Evolutionary conservation across 75 land plant species (phyloP).

Genomic region (Pinus tabuliformis): DNA sequence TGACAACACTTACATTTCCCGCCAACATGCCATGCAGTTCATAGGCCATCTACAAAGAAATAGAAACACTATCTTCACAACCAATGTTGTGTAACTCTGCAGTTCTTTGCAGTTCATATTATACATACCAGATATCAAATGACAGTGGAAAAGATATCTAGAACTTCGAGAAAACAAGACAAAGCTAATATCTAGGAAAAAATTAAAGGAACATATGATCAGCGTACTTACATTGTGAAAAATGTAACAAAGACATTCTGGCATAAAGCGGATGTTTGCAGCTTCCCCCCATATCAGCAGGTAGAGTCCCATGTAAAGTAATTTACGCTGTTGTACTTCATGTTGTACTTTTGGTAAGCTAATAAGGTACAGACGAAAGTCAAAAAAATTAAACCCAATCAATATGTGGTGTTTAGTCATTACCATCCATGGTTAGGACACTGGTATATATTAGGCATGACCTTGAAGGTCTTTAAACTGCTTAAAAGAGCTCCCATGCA

Average conservation of each 20-base stretch:
- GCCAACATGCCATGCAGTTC: constrained; percentile 95
- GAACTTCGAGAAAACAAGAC: neutral
- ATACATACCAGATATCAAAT: neutral
- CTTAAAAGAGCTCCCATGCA: neutral
- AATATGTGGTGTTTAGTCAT: neutral
- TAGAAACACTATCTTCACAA: neutral
- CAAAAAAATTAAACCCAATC: neutral
- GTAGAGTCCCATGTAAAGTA: constrained; percentile 86
- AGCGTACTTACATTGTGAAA: constrained; percentile 82
- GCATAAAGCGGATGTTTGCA: constrained; percentile 96
- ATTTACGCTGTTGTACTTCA: constrained; percentile 73
- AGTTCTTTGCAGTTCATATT: neutral
- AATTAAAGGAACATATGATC: neutral
- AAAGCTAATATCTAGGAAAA: neutral
- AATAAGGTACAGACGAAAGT: neutral
- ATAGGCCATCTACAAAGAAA: constrained; percentile 82
- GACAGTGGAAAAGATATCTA: neutral
- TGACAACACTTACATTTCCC: constrained; percentile 90
- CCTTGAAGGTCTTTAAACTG: too few relatives aligned
- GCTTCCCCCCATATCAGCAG: constrained; percentile 99
- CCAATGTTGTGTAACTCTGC: neutral
- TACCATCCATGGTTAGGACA: neutral
- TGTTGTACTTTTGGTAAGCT: constrained; percentile 72
- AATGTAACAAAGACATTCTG: constrained; percentile 98
- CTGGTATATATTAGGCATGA: too few relatives aligned